Evolutionary conservation across 2,329 filamentous ascomycete genomes (phyloP).

Genomic region (Cercospora sp.): DNA sequence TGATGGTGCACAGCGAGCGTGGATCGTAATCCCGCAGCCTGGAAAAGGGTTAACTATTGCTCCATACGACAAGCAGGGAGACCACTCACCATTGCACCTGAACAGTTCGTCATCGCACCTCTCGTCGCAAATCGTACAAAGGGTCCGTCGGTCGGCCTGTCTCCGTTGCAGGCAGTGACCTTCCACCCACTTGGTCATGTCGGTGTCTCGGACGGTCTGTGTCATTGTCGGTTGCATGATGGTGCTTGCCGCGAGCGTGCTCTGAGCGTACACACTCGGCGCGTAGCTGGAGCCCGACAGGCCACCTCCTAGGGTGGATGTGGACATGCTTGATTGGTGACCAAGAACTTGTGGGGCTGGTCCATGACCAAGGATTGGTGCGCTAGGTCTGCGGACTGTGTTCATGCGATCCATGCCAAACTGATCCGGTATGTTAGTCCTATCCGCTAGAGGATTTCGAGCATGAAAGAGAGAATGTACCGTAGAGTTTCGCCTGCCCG

Average conservation of each 20-base stretch:
- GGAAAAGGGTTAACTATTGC: conserved; percentile 23
- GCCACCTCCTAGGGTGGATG: conserved; percentile 58
- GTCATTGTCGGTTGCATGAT: conserved; percentile 83
- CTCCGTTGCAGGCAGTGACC: conserved; percentile 76
- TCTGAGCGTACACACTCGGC: conserved; percentile 80
- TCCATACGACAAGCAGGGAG: background rate
- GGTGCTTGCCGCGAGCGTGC: conserved; percentile 80
- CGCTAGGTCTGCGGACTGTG: conserved; percentile 62
- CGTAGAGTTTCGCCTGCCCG: conserved; percentile 86
- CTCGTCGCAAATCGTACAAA: conserved; percentile 75
- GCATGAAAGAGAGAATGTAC: conserved; percentile 41
- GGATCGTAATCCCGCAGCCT: conserved; percentile 59
- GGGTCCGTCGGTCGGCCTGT: conserved; percentile 58
- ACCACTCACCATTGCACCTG: conserved; percentile 59
- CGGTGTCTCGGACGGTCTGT: conserved; percentile 75
- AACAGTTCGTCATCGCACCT: conserved; percentile 73
- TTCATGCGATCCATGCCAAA: conserved; percentile 75
- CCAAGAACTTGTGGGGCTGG: conserved; percentile 52
- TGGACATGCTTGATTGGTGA: conserved; percentile 64
- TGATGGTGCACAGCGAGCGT: conserved; percentile 59
- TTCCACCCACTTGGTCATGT: conserved; percentile 79
- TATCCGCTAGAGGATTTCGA: conserved; percentile 31
- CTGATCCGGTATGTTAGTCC: conserved; percentile 40
- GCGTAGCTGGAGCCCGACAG: conserved; percentile 58
- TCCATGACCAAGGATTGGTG: conserved; percentile 53